A percentile compares a stretch with the other conserved stretches of the same genome.
Evolutionary conservation across 2,329 filamentous ascomycete species (phyloP).

Genomic region (Akanthomyces lecanii): DNA sequence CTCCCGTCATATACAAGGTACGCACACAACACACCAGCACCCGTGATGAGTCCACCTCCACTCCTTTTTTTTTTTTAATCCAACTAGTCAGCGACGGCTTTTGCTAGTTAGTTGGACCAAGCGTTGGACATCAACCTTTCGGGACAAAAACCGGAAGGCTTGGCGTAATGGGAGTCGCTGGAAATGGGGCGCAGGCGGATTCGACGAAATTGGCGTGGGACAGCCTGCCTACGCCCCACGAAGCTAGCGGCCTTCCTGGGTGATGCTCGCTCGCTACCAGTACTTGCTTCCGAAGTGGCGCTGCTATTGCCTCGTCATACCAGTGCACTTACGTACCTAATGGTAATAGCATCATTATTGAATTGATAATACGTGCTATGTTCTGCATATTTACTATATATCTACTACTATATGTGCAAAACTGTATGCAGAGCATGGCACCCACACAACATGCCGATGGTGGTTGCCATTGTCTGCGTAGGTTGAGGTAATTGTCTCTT

Average conservation of each 20-base stretch:
- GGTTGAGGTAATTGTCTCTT: background rate
- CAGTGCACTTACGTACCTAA: background rate
- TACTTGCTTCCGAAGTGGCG: slow-evolving; percentile 15
- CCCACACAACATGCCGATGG: background rate
- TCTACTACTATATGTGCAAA: background rate
- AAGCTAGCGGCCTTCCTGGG: background rate
- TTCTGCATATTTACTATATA: background rate
- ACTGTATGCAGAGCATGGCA: background rate
- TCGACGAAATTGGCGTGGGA: slow-evolving; percentile 16
- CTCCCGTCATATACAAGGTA: background rate
- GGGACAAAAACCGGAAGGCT: slow-evolving; percentile 15
- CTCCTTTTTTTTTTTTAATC: slow-evolving; percentile 1
- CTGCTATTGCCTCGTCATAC: slow-evolving; percentile 6
- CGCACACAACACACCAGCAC: background rate
- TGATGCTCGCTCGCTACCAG: background rate
- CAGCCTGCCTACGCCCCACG: slow-evolving; percentile 6
- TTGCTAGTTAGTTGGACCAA: background rate
- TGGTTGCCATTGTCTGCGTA: background rate
- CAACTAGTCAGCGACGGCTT: background rate
- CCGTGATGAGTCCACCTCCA: background rate
- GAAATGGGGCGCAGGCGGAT: slow-evolving; percentile 12
- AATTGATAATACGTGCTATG: background rate
- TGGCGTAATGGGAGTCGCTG: slow-evolving; percentile 12
- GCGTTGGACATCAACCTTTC: slow-evolving; percentile 9
- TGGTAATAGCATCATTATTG: slow-evolving; percentile 1